phyloP scores from a whole-genome alignment of 2,329 filamentous ascomycete genomes.

The Cladosporium sp. region DNA sequence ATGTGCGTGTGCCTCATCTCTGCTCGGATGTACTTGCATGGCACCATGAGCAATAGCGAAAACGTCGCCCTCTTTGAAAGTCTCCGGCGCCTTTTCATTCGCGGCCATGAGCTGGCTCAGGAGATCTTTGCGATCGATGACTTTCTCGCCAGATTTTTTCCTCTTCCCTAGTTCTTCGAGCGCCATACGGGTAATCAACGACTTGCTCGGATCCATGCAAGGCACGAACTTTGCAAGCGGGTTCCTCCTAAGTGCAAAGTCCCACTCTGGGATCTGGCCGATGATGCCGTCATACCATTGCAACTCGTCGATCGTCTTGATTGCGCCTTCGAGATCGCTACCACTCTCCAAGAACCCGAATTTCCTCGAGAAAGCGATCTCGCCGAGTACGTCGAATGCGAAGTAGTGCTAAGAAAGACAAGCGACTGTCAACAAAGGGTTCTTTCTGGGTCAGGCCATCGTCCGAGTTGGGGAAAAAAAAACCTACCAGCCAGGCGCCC shows the following conservation, averaged over 20 bases:
- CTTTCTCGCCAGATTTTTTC: constrained; percentile 49
- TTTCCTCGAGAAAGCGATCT: constrained; percentile 73
- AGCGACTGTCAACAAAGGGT: background rate
- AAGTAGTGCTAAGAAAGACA: constrained; percentile 64
- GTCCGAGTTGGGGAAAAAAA: background rate
- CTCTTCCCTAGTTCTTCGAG: constrained; percentile 50
- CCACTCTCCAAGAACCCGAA: constrained; percentile 75
- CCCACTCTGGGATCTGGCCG: constrained; percentile 71
- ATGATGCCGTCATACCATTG: constrained; percentile 68
- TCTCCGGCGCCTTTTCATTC: constrained; percentile 42
- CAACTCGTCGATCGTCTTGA: constrained; percentile 61
- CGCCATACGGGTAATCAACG: constrained; percentile 55
- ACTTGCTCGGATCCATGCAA: constrained; percentile 46
- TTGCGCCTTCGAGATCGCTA: constrained; percentile 67
- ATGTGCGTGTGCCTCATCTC: constrained; percentile 42
- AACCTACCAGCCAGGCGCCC: constrained; percentile 63
- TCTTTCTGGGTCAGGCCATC: background rate
- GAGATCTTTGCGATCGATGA: constrained; percentile 58
- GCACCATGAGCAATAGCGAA: constrained; percentile 60
- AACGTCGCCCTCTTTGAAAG: constrained; percentile 49
- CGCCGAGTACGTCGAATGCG: constrained; percentile 78
- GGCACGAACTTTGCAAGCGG: constrained; percentile 52
- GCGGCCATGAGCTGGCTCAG: constrained; percentile 54
- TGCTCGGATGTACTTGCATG: constrained; percentile 56
- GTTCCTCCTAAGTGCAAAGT: constrained; percentile 66